Evolutionary conservation across 129 eudicot genomes (phyloP).

Genomic region (Cynara cardunculus): DNA sequence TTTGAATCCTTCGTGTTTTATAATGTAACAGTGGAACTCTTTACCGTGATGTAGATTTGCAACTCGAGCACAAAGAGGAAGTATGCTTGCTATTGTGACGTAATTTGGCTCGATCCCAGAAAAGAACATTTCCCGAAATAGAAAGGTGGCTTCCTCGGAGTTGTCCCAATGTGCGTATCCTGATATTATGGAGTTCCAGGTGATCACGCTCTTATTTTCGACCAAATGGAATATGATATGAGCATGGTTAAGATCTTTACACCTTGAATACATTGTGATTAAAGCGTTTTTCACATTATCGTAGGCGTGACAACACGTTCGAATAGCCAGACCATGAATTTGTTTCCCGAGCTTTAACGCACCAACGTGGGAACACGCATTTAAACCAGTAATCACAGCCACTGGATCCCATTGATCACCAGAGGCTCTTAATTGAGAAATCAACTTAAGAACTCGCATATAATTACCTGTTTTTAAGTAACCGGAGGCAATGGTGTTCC

Average conservation of each 20-base stretch:
- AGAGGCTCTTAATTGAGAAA: conserved; percentile 34
- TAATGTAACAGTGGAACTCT: conserved; percentile 59
- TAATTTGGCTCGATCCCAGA: conserved; percentile 43
- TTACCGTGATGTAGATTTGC: conserved; percentile 63
- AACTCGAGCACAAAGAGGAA: conserved; percentile 71
- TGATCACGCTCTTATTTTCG: conserved; percentile 35
- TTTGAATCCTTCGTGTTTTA: conserved; percentile 31
- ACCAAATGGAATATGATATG: conserved; percentile 29
- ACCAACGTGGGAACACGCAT: conserved; percentile 56
- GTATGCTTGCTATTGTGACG: conserved; percentile 61
- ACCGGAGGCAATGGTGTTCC: conserved; percentile 64
- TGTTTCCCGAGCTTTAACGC: conserved; percentile 42
- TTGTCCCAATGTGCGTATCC: conserved; percentile 47
- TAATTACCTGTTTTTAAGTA: conserved; percentile 50
- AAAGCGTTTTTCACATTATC: conserved; percentile 53
- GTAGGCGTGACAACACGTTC: conserved; percentile 30
- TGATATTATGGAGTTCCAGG: conserved; percentile 69
- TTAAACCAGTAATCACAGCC: conserved; percentile 49
- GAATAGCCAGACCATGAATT: conserved; percentile 53
- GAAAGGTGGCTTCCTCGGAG: conserved; percentile 50
- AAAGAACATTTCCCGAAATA: conserved; percentile 53
- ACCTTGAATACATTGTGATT: conserved; percentile 59
- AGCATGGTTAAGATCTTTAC: conserved; percentile 58
- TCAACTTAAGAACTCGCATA: conserved; percentile 35
- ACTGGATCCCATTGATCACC: conserved; percentile 43